Evolutionary conservation across 2,329 filamentous ascomycete genomes (phyloP).

Genomic region (Lasiodiplodia hormozganensis): DNA sequence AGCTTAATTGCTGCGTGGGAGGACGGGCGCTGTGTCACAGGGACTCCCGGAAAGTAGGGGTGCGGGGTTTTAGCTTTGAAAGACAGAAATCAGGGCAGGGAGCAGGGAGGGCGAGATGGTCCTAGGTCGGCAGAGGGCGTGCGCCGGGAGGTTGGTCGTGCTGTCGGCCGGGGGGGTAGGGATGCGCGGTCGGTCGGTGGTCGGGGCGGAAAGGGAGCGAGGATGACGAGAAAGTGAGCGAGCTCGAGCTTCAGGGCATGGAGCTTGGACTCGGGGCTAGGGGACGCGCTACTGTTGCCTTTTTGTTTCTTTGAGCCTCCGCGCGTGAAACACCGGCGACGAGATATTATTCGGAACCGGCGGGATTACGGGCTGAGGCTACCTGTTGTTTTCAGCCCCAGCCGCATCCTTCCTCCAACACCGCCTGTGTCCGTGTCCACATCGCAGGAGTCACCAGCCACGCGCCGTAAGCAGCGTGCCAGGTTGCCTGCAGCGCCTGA

Average conservation of each 20-base stretch:
- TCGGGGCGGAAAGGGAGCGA: conserved; percentile 23
- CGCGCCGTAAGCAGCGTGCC: conserved; percentile 19
- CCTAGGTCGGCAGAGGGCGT: not conserved
- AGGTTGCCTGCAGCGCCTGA: conserved; percentile 14
- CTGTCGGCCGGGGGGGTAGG: conserved; percentile 23
- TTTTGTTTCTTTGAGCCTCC: conserved; percentile 21
- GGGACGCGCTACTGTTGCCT: conserved; percentile 8
- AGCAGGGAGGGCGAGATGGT: conserved; percentile 17
- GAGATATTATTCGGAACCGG: not conserved
- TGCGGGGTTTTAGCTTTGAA: conserved; percentile 12
- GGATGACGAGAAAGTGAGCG: conserved; percentile 4
- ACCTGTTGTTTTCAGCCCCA: conserved; percentile 17
- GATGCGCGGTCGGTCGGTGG: conserved; percentile 23
- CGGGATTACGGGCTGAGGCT: conserved; percentile 13
- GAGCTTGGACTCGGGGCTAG: conserved; percentile 27
- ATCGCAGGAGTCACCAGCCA: conserved; percentile 14
- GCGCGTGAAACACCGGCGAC: not conserved
- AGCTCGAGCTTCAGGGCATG: conserved; percentile 14
- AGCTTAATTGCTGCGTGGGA: conserved; percentile 18
- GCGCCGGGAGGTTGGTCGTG: conserved; percentile 19
- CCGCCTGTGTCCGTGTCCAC: not conserved
- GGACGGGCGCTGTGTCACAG: not conserved
- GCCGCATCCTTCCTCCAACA: not conserved
- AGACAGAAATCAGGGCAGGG: conserved; percentile 2
- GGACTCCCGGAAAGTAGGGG: not conserved